These are phyloP conservation scores for Cladosporium cucumerinum DNA, from an alignment of 2,329 filamentous ascomycete species.

Conservation along the genomic window DNA sequence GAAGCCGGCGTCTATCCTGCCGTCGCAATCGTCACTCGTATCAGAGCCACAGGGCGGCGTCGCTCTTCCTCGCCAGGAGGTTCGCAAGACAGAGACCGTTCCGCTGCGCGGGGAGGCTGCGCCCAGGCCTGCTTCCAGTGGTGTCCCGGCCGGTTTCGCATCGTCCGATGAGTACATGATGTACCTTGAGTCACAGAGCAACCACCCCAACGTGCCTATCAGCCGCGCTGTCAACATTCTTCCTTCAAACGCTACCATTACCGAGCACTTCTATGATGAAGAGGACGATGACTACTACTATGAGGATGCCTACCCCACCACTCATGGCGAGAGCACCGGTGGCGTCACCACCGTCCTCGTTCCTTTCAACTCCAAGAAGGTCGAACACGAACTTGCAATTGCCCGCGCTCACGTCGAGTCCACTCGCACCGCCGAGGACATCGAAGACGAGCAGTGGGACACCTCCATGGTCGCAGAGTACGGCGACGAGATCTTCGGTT, in stretches of 20 bases:
- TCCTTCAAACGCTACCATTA: slow-evolving; percentile 6
- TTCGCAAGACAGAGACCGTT: slow-evolving; percentile 27
- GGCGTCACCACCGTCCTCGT: slow-evolving; percentile 64
- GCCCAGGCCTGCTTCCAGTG: slow-evolving; percentile 14
- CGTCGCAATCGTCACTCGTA: not conserved
- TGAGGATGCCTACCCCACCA: slow-evolving; percentile 69
- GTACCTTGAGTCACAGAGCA: slow-evolving; percentile 4
- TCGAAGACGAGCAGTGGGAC: slow-evolving; percentile 87
- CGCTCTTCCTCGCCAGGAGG: slow-evolving; percentile 23
- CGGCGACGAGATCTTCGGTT: slow-evolving; percentile 88
- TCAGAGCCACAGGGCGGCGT: slow-evolving; percentile 10
- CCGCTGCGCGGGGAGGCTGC: slow-evolving; percentile 29
- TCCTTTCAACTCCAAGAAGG: slow-evolving; percentile 67
- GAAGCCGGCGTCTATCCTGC: not conserved
- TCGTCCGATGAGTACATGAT: slow-evolving; percentile 16
- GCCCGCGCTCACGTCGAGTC: slow-evolving; percentile 65
- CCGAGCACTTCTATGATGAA: slow-evolving; percentile 41
- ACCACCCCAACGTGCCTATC: slow-evolving; percentile 2
- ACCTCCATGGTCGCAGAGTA: slow-evolving; percentile 98
- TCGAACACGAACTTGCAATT: slow-evolving; percentile 68
- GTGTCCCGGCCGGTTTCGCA: not conserved
- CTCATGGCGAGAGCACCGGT: slow-evolving; percentile 64
- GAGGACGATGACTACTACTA: slow-evolving; percentile 69
- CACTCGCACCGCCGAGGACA: slow-evolving; percentile 65
- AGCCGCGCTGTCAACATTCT: slow-evolving; percentile 7